Base-by-base conservation (phyloP, 2,329 filamentous ascomycete species). In the Hypoxylon rubiginosum region DNA sequence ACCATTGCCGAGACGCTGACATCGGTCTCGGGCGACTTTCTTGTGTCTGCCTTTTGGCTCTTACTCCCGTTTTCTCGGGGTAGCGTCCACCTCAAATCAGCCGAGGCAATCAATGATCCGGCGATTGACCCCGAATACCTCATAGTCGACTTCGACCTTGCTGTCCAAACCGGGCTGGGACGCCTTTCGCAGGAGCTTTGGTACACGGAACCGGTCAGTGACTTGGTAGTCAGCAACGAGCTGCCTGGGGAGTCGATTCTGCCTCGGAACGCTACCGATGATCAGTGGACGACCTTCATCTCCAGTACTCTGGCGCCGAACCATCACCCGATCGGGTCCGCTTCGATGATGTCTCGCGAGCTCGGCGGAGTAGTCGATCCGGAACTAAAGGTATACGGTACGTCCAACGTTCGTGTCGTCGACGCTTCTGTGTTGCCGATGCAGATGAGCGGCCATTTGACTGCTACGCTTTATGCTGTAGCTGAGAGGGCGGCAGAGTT, bases 381-480 rank as follows among this genome's bases (percentile, higher is more conserved):
- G 0, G 36, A 68, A 36, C 77, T 87, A 2, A 82, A 80, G 62
- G 85, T 88, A 1, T 83, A 86, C 64, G 84, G 84, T 1, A 79
- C 86, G 34, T 78, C 79, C 52, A 83, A 83, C 36, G 79, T 86
- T 3, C 78, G 84, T 10, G 80, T 86, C 0, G 80, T 83, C 2
- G 85, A 87, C 71, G 84, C 82, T 0, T 83, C 81, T 1, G 72
- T 85, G 13, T 73, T 86, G 34, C 84, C 84, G 2, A 76, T 84
- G 79, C 84, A 78, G 78, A 81, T 68, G 75, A 85, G 76, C 80
- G 83, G 72, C 1, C 80, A 85, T 17, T 82, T 85, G 34, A 84
- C 85, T 52, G 82, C 84, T 54, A 82, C 82, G 0, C 79, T 87
- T 6, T 88, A 87, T 66, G 85, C 84, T 71, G 74, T 86, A 55